Evolutionary conservation across 345 rosid species (phyloP), one percentile per base, ranked within the genome.

Genomic region (Aethionema arabicum): DNA sequence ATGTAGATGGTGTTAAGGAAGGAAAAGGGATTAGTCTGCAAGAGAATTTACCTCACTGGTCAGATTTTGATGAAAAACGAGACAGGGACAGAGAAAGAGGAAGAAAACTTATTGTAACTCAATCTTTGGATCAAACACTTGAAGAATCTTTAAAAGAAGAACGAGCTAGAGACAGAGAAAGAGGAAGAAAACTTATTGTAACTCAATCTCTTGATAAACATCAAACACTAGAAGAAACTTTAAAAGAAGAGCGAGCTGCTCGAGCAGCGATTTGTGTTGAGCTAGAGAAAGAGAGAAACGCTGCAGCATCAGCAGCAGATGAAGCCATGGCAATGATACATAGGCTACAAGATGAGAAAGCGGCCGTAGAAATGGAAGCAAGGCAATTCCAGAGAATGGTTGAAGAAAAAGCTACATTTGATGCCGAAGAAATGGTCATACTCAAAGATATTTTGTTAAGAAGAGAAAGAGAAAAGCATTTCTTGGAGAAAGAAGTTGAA

Each of bases 271-370:
- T 87, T 62, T 79, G 68, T 49, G 76, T 75, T 56, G 91, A 87
- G 50, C 91, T 85, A 1, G 91, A 87, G 65, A 81, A 85, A 56
- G 91, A 85, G 76, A 83, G 91, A 75, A 81, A 35, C 67, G 87
- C 91, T 15, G 85, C 91, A 58, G 84, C 88, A 59, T 68, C 81
- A 35, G 91, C 91, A 52, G 85, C 88, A 7, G 91, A 85, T 47
- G 95, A 87, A 76, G 84, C 88, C 7, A 85, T 87, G 88, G 84
- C 91, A 27, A 83, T 85, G 95, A 83, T 83, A 52, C 63, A 78
- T 41, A 82, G 84, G 51, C 73, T 85, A 6, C 91, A 85, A 68
- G 83, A 85, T 61, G 95, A 85, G 74, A 85, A 85, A 72, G 91
- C 88, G 9, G 12, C 74, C 0, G 35, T 83, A 32, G 85, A 81